Percentiles rank a stretch among this genome's conserved stretches.
Evolutionary conservation across 106 monocot genomes (phyloP).

Genomic region (Dendrobium officinale): DNA sequence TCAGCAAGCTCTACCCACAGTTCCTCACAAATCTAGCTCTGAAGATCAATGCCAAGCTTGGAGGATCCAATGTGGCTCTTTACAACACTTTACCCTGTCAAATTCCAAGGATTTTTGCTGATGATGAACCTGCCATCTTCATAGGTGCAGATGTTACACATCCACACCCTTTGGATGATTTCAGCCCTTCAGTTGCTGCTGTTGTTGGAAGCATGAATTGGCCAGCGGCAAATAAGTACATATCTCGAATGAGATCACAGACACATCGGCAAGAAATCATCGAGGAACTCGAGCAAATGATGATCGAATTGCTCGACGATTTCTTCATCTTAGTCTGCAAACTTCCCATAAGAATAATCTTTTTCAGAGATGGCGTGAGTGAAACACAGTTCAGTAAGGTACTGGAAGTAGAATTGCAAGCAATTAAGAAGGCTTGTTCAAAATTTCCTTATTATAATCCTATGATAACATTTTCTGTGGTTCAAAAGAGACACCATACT

Average conservation of each 20-base stretch:
- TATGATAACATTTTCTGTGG: slow-evolving; percentile 56
- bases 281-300: slow-evolving; percentile 66
- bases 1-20: slow-evolving; percentile 44
- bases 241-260: slow-evolving; percentile 82
- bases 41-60: slow-evolving; percentile 89
- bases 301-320: slow-evolving; percentile 50
- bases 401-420: slow-evolving; percentile 63
- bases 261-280: slow-evolving; percentile 90
- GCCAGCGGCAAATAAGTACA: slow-evolving; percentile 79
- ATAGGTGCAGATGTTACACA: slow-evolving; percentile 97
- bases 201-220: slow-evolving; percentile 86
- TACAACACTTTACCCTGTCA: slow-evolving; percentile 58
- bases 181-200: slow-evolving; percentile 80
- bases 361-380: slow-evolving; percentile 94
- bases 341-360: slow-evolving; percentile 68
- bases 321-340: slow-evolving; percentile 33
- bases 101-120: slow-evolving; percentile 52
- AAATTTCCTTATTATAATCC: slow-evolving; percentile 46
- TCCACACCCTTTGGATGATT: slow-evolving; percentile 87
- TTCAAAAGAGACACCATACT: slow-evolving; percentile 95
- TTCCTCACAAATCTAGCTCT: slow-evolving; percentile 74
- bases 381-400: slow-evolving; percentile 81
- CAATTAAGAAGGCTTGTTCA: slow-evolving; percentile 42
- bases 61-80: slow-evolving; percentile 66
- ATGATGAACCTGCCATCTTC: slow-evolving; percentile 72